phyloP scores from a whole-genome alignment of 345 rosid species.

The Bruguiera parviflora region DNA sequence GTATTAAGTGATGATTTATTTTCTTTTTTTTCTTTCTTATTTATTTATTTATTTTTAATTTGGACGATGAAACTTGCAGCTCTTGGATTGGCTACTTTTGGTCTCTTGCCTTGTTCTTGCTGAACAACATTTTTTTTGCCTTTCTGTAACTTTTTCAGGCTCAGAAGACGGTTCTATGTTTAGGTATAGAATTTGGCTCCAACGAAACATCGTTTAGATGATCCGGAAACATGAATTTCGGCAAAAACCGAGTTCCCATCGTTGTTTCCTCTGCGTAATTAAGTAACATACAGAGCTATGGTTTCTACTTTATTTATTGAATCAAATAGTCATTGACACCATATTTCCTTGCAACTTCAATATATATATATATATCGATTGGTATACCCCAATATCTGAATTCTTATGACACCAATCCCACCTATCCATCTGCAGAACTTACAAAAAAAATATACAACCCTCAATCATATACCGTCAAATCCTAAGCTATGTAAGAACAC shows the following conservation, averaged over 20 bases:
- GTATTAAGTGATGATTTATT: neutral
- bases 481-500: slow-evolving; percentile 57
- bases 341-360: slow-evolving; percentile 28
- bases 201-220: too few species aligned
- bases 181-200: too few species aligned
- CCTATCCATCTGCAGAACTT: slow-evolving; percentile 65
- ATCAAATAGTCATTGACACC: slow-evolving; percentile 19
- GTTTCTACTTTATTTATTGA: slow-evolving; percentile 9
- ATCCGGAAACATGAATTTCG: too few species aligned
- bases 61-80: slow-evolving; percentile 9
- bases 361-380: slow-evolving; percentile 22
- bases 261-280: neutral
- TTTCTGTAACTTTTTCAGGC: neutral
- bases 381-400: slow-evolving; percentile 39
- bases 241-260: too few species aligned
- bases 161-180: neutral
- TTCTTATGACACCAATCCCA: slow-evolving; percentile 37
- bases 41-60: neutral
- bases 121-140: slow-evolving; percentile 18
- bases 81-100: slow-evolving; percentile 7
- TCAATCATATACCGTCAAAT: slow-evolving; percentile 56
- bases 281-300: neutral
- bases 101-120: neutral
- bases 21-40: neutral
- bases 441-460: slow-evolving; percentile 83